Percentiles rank a stretch among this genome's conserved stretches.
These are phyloP conservation scores for Wickerhamomyces hampshirensis DNA, from an alignment of 805 yeast genomes.

Conservation along the genomic window DNA sequence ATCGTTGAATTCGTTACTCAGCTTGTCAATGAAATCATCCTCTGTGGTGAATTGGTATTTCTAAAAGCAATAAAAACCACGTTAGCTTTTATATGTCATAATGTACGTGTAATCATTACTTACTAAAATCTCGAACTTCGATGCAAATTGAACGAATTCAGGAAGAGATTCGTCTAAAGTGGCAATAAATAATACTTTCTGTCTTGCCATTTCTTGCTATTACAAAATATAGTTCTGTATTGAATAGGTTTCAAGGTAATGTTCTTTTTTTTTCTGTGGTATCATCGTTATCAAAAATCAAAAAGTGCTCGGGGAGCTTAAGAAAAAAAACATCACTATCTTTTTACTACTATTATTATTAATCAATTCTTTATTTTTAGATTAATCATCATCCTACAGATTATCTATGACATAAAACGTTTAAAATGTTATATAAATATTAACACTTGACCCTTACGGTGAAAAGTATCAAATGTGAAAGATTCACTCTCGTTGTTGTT, in stretches of 20 bases:
- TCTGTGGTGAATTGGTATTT: conserved; percentile 32
- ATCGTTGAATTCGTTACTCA: conserved; percentile 30
- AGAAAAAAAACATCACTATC: no score
- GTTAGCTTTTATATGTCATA: no score
- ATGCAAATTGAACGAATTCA: conserved; percentile 32
- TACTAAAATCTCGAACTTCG: conserved; percentile 32
- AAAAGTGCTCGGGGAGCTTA: no score
- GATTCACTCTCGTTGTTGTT: no score
- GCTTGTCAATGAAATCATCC: conserved; percentile 35
- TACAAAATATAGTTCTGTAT: neutral
- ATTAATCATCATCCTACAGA: neutral
- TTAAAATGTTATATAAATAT: neutral
- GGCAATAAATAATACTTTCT: conserved; percentile 37
- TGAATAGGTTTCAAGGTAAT: neutral
- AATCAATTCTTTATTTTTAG: no score
- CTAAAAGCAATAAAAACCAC: no score
- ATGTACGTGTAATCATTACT: no score
- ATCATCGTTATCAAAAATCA: no score
- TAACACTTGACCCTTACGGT: neutral
- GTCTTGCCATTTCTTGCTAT: conserved; percentile 7
- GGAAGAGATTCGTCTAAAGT: conserved; percentile 34
- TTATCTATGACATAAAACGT: neutral
- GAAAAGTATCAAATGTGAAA: neutral
- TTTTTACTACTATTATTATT: no score
- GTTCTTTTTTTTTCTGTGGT: no score